These are phyloP conservation scores for Gossypium trilobum DNA, from an alignment of 441 rosid species.

Conservation along the genomic window DNA sequence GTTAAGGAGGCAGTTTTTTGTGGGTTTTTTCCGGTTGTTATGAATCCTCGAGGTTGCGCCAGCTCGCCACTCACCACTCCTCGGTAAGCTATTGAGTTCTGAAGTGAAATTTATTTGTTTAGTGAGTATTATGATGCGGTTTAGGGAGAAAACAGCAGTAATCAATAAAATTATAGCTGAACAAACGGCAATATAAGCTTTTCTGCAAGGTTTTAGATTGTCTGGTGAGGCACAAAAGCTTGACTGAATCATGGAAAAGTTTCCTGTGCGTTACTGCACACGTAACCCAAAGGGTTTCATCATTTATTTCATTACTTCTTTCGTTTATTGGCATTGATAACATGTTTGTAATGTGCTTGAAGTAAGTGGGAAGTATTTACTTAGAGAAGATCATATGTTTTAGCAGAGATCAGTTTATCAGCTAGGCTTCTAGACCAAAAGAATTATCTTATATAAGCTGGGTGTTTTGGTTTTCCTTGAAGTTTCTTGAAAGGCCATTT, in stretches of 20 bases:
- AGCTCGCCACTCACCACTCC: slow-evolving; percentile 87
- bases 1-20: slow-evolving; percentile 50
- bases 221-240: too few relatives aligned
- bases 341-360: neutral
- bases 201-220: too few relatives aligned
- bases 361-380: neutral
- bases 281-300: neutral
- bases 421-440: slow-evolving; percentile 7
- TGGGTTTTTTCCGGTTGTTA: slow-evolving; percentile 81
- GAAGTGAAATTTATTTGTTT: neutral
- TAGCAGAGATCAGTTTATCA: neutral
- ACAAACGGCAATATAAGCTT: too few relatives aligned
- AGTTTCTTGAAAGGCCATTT: slow-evolving; percentile 14
- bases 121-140: too few relatives aligned
- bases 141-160: too few relatives aligned
- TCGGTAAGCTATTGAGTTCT: slow-evolving; percentile 37
- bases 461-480: neutral
- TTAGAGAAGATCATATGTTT: neutral
- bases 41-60: slow-evolving; percentile 98
- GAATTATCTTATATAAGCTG: neutral
- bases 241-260: too few relatives aligned
- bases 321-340: neutral
- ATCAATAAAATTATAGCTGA: too few relatives aligned
- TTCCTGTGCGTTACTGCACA: too few relatives aligned
- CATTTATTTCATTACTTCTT: neutral